phyloP scores from a whole-genome alignment of 768 basidiomycete genomes.

The Termitomyces bulborhizus region DNA sequence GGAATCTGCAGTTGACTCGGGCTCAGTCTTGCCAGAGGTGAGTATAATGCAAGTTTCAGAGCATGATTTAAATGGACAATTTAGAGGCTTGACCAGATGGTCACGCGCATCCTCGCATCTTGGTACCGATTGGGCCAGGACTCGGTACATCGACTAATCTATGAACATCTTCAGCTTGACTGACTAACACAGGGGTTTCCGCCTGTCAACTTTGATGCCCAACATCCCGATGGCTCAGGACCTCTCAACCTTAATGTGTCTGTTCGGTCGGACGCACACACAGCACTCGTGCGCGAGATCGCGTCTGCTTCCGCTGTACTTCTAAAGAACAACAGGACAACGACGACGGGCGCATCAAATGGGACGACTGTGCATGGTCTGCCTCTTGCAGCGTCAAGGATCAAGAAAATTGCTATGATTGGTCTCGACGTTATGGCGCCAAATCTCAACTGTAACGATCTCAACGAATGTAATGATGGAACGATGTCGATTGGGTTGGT shows the following conservation, averaged over 20 bases:
- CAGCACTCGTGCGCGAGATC: slow-evolving; percentile 52
- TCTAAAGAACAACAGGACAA: slow-evolving; percentile 54
- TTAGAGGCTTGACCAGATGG: slow-evolving; percentile 42
- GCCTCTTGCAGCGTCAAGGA: slow-evolving; percentile 40
- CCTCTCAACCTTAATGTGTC: slow-evolving; percentile 35
- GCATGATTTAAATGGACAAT: neutral
- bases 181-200: slow-evolving; percentile 31
- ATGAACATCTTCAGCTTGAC: neutral
- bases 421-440: slow-evolving; percentile 53
- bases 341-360: slow-evolving; percentile 24
- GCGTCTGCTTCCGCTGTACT: slow-evolving; percentile 62
- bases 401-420: slow-evolving; percentile 52
- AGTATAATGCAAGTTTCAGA: neutral
- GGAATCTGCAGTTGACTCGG: slow-evolving; percentile 28
- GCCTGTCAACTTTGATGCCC: slow-evolving; percentile 38
- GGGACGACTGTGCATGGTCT: slow-evolving; percentile 33
- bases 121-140: slow-evolving; percentile 47
- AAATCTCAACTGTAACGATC: slow-evolving; percentile 38
- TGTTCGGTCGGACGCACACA: slow-evolving; percentile 38
- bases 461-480: slow-evolving; percentile 50
- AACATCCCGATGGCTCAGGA: slow-evolving; percentile 39
- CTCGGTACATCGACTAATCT: slow-evolving; percentile 18
- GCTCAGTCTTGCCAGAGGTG: slow-evolving; percentile 26
- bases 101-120: slow-evolving; percentile 34
- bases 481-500: slow-evolving; percentile 58